phyloP scores from a whole-genome alignment of 441 rosid species.

The Francoa sonchifolia region DNA sequence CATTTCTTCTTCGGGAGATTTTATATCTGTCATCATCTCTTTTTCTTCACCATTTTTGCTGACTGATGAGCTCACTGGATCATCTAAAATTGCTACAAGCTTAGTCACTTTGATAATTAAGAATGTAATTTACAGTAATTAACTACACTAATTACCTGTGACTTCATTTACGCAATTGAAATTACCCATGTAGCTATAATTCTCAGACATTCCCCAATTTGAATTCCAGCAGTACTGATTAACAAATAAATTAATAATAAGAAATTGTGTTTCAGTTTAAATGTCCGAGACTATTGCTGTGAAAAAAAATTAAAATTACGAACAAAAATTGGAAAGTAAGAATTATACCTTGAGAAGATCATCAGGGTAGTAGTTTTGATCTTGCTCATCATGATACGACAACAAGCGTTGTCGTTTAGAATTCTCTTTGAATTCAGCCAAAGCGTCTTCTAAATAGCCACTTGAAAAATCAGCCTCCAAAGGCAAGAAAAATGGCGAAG shows the following conservation, averaged over 20 bases:
- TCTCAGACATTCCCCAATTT: conserved; percentile 41
- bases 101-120: too few relatives aligned
- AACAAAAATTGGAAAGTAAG: background rate
- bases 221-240: conserved; percentile 30
- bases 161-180: conserved; percentile 17
- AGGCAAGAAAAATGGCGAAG: background rate
- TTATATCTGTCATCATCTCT: conserved; percentile 21
- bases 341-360: conserved; percentile 18
- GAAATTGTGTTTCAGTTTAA: background rate
- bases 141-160: conserved; percentile 25
- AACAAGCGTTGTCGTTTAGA: conserved; percentile 57
- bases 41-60: conserved; percentile 32
- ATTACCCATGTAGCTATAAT: conserved; percentile 36
- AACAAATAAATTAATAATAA: conserved; percentile 4
- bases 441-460: background rate
- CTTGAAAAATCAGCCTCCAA: background rate
- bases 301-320: background rate
- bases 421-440: background rate
- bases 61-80: conserved; percentile 23
- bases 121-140: too few relatives aligned
- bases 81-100: too few relatives aligned
- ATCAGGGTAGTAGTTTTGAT: background rate
- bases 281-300: background rate
- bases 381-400: conserved; percentile 16
- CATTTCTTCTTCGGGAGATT: conserved; percentile 29